Evolutionary conservation across 2,329 filamentous ascomycete genomes (phyloP).

Genomic region (Lithohypha guttulata): DNA sequence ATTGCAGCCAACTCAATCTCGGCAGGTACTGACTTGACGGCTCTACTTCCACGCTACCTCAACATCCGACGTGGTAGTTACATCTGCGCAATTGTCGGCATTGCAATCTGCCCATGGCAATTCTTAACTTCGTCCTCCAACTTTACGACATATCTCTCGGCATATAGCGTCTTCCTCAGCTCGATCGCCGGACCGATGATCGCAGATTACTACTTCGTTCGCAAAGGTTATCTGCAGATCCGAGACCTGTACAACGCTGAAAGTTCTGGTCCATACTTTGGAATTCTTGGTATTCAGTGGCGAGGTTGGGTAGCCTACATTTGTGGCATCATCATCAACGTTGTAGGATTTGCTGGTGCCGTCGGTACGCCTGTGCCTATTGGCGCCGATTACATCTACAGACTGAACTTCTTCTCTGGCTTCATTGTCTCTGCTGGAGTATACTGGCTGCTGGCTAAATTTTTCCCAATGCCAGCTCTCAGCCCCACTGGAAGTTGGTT

Average conservation of each 20-base stretch:
- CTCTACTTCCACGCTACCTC: conserved; percentile 42
- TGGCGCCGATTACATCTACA: conserved; percentile 77
- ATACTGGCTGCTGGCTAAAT: conserved; percentile 60
- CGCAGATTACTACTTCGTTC: conserved; percentile 77
- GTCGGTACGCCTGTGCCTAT: conserved; percentile 60
- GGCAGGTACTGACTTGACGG: conserved; percentile 45
- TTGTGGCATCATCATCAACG: conserved; percentile 85
- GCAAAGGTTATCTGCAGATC: conserved; percentile 68
- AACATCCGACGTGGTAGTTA: conserved; percentile 47
- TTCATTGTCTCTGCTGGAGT: conserved; percentile 57
- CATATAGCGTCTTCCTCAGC: conserved; percentile 88
- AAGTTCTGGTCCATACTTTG: conserved; percentile 60
- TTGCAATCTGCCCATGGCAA: conserved; percentile 43
- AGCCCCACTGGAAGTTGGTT: conserved; percentile 35
- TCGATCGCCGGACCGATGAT: conserved; percentile 88
- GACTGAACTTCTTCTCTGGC: conserved; percentile 80
- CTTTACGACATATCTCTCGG: conserved; percentile 69
- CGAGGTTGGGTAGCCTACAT: conserved; percentile 59
- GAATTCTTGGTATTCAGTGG: conserved; percentile 64
- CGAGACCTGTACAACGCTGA: conserved; percentile 64
- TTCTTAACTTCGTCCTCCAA: conserved; percentile 37
- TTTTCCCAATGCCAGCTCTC: conserved; percentile 63
- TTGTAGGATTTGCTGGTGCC: conserved; percentile 80
- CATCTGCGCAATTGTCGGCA: conserved; percentile 33
- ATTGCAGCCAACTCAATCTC: conserved; percentile 40